Evolutionary conservation across 108 stramenopile genomes (phyloP).

Genomic region (Pseudonitzschia multiseries): DNA sequence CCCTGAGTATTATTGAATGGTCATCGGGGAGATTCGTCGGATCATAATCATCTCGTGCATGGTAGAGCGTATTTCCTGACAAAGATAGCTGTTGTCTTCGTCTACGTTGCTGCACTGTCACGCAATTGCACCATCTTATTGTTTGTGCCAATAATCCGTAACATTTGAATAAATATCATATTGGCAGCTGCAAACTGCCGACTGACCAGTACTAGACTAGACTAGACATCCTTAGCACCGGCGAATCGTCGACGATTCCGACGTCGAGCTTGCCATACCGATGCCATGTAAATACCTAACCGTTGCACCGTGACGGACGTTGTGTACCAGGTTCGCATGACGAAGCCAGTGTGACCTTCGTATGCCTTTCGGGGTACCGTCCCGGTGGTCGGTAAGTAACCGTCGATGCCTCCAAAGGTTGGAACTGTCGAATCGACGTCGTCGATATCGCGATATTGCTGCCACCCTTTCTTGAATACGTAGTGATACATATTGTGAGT

Average conservation of each 20-base stretch:
- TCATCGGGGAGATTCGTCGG: constrained; percentile 41
- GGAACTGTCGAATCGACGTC: constrained; percentile 32
- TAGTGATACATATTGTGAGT: constrained; percentile 22
- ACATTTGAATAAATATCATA: not conserved
- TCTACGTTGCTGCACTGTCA: not conserved
- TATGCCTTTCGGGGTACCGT: constrained; percentile 3
- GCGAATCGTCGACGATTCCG: constrained; percentile 29
- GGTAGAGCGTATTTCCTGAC: not conserved
- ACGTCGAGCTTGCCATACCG: constrained; percentile 29
- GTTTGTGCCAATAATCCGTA: not conserved
- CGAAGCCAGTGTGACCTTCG: constrained; percentile 5
- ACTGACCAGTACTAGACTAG: not conserved
- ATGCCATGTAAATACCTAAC: constrained; percentile 17
- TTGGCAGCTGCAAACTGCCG: not conserved
- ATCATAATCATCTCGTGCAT: constrained; percentile 7
- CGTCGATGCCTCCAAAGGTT: constrained; percentile 19
- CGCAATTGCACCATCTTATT: not conserved
- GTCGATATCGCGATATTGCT: constrained; percentile 39
- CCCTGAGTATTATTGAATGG: constrained; percentile 45
- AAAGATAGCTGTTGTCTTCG: not conserved
- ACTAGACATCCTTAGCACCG: constrained; percentile 36
- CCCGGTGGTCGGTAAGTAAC: constrained; percentile 5
- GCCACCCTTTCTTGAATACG: constrained; percentile 23
- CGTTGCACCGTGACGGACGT: constrained; percentile 16
- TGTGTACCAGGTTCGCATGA: constrained; percentile 7